Conservation (phyloP, 169 alveolate genomes). For the Cardiosporidium cionae region DNA sequence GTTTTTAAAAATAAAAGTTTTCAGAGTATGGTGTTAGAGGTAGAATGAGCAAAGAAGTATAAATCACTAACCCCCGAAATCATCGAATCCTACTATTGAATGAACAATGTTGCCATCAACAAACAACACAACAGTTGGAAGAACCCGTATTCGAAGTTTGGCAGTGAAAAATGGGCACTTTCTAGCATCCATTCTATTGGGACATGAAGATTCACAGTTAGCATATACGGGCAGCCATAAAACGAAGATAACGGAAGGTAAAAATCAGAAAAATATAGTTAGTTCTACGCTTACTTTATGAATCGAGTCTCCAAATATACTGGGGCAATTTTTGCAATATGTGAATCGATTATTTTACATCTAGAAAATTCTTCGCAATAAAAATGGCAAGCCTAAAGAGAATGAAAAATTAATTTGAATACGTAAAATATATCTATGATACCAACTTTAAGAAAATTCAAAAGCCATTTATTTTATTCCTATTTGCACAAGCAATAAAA, state of each 20-base stretch:
- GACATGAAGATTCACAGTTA: neutral
- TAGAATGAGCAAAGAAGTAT: too few species aligned
- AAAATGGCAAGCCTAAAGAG: conserved; percentile 52
- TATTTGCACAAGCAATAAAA: too few species aligned
- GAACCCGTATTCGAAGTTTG: conserved; percentile 58
- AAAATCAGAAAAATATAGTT: neutral
- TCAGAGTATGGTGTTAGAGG: too few species aligned
- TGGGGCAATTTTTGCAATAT: conserved; percentile 53
- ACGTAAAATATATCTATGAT: neutral
- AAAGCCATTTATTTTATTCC: too few species aligned
- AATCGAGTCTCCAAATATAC: conserved; percentile 59
- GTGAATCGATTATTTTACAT: conserved; percentile 70
- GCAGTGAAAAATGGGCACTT: conserved; percentile 68
- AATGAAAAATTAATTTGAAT: neutral
- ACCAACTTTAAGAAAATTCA: neutral
- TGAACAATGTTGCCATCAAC: conserved; percentile 67
- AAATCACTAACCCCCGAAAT: conserved; percentile 69
- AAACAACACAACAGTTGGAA: conserved; percentile 68
- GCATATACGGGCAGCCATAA: neutral
- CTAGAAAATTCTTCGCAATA: conserved; percentile 68
- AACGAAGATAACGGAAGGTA: neutral
- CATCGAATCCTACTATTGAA: conserved; percentile 71
- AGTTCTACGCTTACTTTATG: conserved; percentile 11
- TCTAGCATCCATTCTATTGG: conserved; percentile 60
- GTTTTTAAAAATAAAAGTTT: too few species aligned